Base-by-base conservation (phyloP, 139 green algal species). In the Medakamo hakoo region DNA sequence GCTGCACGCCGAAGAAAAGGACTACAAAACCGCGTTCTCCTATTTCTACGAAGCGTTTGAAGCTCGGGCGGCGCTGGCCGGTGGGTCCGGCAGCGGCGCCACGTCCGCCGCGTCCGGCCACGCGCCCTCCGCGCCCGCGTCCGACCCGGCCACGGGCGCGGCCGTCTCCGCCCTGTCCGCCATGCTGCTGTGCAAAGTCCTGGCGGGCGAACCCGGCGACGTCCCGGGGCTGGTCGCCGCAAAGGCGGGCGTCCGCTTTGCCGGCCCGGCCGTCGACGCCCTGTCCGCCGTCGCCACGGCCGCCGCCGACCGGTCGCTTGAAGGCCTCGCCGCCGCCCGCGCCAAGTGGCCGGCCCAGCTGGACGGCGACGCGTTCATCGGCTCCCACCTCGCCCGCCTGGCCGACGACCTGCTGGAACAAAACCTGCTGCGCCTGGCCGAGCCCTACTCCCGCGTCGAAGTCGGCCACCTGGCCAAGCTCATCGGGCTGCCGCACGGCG, bases 11-110 rank as follows among this genome's bases (percentile, higher is more conserved):
- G 92, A 98, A 63, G 92, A 99, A 77, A 88, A 90, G 68, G 92
- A 99, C 79, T 97, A 91, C 85, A 97, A 95, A 82, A 99, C 92
- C 2, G 89, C 80, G 3, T 99, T 92, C 75, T 92, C 79, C 9
- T 99, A 99, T 79, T 99, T 98, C 71, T 98, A 92, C 67, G 92
- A 99, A 78, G 87, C 86, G 2, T 99, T 98, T 76, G 92, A 99
- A 82, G 65, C 70, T 59, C 65, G 87, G 3, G 78, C 62, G 21
- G 68, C 80, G 2, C 78, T 98, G 65, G n/a, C n/a, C n/a, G n/a
- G n/a, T n/a, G n/a, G n/a, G n/a, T n/a, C n/a, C n/a, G n/a, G n/a
- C n/a, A n/a, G n/a, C n/a, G n/a, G n/a, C n/a, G n/a, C n/a, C n/a
- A n/a, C n/a, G n/a, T n/a, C n/a, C n/a, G n/a, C n/a, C n/a, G n/a